Conservation (phyloP, 2,329 filamentous ascomycete genomes). For the Cytospora paraplurivora region DNA sequence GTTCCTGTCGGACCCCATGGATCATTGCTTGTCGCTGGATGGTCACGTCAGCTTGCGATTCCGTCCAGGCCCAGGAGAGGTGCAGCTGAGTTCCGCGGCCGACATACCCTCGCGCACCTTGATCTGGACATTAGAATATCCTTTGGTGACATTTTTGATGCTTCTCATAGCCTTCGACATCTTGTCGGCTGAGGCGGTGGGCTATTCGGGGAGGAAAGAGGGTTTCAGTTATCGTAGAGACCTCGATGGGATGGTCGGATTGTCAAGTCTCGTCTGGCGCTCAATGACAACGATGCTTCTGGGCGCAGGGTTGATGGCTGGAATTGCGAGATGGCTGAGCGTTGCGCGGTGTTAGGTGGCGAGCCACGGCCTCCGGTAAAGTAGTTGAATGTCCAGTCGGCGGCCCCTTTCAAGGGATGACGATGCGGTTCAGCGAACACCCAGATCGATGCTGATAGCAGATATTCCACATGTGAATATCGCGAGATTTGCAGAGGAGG, state of each 20-base stretch:
- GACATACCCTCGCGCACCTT: conserved; percentile 93
- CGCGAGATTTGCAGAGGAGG: conserved; percentile 2
- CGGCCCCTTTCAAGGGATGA: conserved; percentile 9
- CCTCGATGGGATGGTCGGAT: not conserved
- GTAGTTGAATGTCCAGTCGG: conserved; percentile 1
- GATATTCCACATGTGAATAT: conserved; percentile 18
- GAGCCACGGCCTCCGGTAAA: conserved; percentile 14
- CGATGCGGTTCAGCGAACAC: conserved; percentile 3
- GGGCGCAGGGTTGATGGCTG: conserved; percentile 15
- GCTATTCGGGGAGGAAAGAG: conserved; percentile 1
- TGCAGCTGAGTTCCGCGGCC: conserved; percentile 7
- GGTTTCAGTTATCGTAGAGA: not conserved
- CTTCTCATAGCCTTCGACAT: conserved; percentile 98
- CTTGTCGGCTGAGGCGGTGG: conserved; percentile 38
- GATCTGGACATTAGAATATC: conserved; percentile 93
- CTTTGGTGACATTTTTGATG: conserved; percentile 99
- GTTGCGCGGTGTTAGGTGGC: conserved; percentile 23
- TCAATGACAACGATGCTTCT: conserved; percentile 11
- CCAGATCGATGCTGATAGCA: conserved; percentile 4
- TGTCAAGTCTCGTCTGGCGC: conserved; percentile 2
- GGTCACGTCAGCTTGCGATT: conserved; percentile 35
- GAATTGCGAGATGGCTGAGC: conserved; percentile 14
- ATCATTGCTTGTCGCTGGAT: conserved; percentile 94
- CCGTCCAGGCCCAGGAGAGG: conserved; percentile 12
- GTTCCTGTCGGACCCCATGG: conserved; percentile 97